Evolutionary conservation across 805 yeast species (phyloP), one percentile per base, ranked within the genome.

Genomic region (Yarrowia deformans): DNA sequence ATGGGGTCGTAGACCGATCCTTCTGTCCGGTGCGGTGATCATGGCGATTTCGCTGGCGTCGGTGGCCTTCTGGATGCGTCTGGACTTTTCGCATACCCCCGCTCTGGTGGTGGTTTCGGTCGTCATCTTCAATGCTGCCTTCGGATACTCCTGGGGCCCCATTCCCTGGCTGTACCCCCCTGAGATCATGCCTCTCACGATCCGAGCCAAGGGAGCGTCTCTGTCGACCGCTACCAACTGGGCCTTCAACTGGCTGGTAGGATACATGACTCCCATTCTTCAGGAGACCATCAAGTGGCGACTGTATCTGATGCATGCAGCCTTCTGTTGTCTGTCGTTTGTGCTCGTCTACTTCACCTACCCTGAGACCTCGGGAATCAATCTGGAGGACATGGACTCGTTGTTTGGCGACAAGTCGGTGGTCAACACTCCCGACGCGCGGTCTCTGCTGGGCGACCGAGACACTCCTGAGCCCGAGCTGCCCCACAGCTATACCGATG

Each of bases 71-170:
- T 87, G 85, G 39, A 81, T 87, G 76, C 84, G 81, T 73, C 72
- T 85, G 39, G 83, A 85, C 72, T 76, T 83, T 4, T 76, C 83
- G 6, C 73, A 81, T 69, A 90, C 97, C 2, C 90, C 97, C 12
- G 81, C 82, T 18, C 77, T 87, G 71, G 97, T 92, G 42, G 97
- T 92, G 1, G 75, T 85, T 1, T 86, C 90, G 74, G 97, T 93
- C 18, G 84, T 93, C 68, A 79, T 91, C 16, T 91, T 88, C 81
- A 93, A 91, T 75, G 90, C 96, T 1, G 80, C 81, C 69, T 93
- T 93, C 79, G 97, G 97, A 18, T 87, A 87, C 75, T 88, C 94
- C 68, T 93, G 97, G 97, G 98, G 97, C 10, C 97, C 97, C 3
- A 88, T 93, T 68, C 97, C 97, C 13, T 92, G 97, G 97, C 79